These are phyloP conservation scores for Sporodiniella umbellata DNA, from an alignment of 371 early-diverging fungal genomes.

Conservation along the genomic window DNA sequence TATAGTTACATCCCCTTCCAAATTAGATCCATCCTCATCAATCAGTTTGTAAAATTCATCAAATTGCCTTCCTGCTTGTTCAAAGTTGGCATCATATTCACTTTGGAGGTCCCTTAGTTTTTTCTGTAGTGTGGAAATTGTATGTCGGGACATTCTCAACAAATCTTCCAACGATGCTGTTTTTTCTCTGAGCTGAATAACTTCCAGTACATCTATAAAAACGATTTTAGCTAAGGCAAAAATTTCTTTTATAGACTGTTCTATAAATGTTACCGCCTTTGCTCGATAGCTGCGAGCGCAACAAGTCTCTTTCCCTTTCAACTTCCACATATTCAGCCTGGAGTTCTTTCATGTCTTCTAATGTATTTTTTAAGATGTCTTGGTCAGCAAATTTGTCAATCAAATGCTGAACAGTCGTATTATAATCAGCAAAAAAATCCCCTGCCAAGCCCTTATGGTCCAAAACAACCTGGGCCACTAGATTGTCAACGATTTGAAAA, in stretches of 20 bases:
- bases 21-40: constrained; percentile 53
- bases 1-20: constrained; percentile 31
- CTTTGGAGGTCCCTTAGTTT: constrained; percentile 66
- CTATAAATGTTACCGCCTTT: constrained; percentile 37
- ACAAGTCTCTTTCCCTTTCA: constrained; percentile 46
- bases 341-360: constrained; percentile 65
- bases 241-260: no score
- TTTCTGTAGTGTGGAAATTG: constrained; percentile 72
- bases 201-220: constrained; percentile 22
- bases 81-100: constrained; percentile 65
- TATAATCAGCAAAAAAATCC: constrained; percentile 55
- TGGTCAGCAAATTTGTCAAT: constrained; percentile 78
- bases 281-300: constrained; percentile 36
- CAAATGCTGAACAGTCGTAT: constrained; percentile 71
- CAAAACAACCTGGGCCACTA: constrained; percentile 79
- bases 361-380: constrained; percentile 65
- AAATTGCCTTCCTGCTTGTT: constrained; percentile 67
- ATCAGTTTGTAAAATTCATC: constrained; percentile 67
- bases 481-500: constrained; percentile 77
- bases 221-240: no score
- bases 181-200: constrained; percentile 61
- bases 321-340: constrained; percentile 32
- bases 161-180: constrained; percentile 77
- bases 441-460: constrained; percentile 75
- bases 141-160: constrained; percentile 75